Conservation (phyloP, 2,329 filamentous ascomycete genomes). For the Penicillium sumatraense region DNA sequence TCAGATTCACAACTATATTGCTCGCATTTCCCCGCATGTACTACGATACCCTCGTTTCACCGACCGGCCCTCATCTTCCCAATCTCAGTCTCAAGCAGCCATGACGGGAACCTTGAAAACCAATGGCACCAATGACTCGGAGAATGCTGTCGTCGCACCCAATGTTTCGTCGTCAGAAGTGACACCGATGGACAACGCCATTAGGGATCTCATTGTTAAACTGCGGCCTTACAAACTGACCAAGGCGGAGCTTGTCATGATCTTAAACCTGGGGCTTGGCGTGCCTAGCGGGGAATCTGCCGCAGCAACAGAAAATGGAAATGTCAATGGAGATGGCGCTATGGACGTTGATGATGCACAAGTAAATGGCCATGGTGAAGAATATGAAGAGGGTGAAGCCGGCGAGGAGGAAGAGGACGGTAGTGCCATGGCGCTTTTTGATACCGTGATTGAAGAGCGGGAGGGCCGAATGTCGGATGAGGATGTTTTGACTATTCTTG, state of each 20-base stretch:
- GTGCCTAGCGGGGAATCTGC: constrained; percentile 19
- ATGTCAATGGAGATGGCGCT: constrained; percentile 22
- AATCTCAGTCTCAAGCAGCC: constrained; percentile 25
- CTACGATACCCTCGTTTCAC: constrained; percentile 42
- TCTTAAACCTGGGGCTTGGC: constrained; percentile 52
- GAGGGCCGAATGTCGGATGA: constrained; percentile 46
- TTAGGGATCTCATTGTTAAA: constrained; percentile 41
- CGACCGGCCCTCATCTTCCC: constrained; percentile 26
- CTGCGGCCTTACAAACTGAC: constrained; percentile 48
- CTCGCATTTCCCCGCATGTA: constrained; percentile 45
- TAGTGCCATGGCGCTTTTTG: constrained; percentile 42
- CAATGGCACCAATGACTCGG: constrained; percentile 12
- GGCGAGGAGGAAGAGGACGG: constrained; percentile 38
- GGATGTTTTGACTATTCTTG: constrained; percentile 40
- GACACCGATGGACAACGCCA: constrained; percentile 44
- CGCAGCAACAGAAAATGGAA: constrained; percentile 11
- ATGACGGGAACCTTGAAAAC: constrained; percentile 27
- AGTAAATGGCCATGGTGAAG: constrained; percentile 16
- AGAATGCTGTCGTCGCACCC: constrained; percentile 4
- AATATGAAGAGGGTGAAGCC: constrained; percentile 18
- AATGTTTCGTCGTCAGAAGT: constrained; percentile 15
- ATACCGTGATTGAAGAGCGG: constrained; percentile 49
- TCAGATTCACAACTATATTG: constrained; percentile 48
- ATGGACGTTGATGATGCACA: constrained; percentile 25
- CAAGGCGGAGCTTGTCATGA: constrained; percentile 52